These are phyloP conservation scores for Aspergillus vadensis DNA, from an alignment of 2,329 filamentous ascomycete genomes.

Conservation along the genomic window DNA sequence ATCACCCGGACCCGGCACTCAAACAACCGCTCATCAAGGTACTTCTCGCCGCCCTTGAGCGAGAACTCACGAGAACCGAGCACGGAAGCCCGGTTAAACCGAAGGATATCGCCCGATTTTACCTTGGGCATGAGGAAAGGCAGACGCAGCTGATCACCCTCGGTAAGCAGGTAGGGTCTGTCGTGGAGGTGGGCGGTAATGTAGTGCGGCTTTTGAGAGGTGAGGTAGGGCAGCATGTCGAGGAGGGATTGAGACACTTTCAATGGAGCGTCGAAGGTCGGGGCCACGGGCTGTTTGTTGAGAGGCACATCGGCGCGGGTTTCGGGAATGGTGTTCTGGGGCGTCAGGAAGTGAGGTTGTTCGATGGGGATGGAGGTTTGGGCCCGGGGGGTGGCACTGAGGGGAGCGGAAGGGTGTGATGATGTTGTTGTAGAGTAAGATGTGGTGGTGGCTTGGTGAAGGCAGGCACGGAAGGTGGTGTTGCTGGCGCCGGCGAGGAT, in stretches of 20 bases:
- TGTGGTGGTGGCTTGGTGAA: slow-evolving; percentile 43
- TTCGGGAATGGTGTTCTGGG: slow-evolving; percentile 17
- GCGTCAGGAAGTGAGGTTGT: slow-evolving; percentile 16
- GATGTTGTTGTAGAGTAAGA: slow-evolving; percentile 24
- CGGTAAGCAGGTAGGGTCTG: slow-evolving; percentile 53
- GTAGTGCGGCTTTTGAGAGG: slow-evolving; percentile 50
- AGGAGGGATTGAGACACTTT: slow-evolving; percentile 46
- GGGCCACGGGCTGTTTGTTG: slow-evolving; percentile 40
- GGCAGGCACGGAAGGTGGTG: slow-evolving; percentile 39
- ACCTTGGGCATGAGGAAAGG: slow-evolving; percentile 79
- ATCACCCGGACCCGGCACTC: slow-evolving; percentile 83
- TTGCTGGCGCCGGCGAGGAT: slow-evolving; percentile 26
- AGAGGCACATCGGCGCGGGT: slow-evolving; percentile 30
- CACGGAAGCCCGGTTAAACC: slow-evolving; percentile 79
- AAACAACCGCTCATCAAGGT: slow-evolving; percentile 80
- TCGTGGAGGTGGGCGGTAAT: slow-evolving; percentile 51
- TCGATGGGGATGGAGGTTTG: slow-evolving; percentile 26
- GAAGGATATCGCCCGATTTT: slow-evolving; percentile 78
- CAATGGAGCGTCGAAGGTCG: slow-evolving; percentile 41
- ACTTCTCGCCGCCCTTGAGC: slow-evolving; percentile 71
- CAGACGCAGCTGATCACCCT: slow-evolving; percentile 73
- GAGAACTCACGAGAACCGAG: slow-evolving; percentile 90
- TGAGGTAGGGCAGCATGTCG: slow-evolving; percentile 47
- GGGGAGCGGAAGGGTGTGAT: slow-evolving; percentile 35
- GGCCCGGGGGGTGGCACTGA: slow-evolving; percentile 29